Evolutionary conservation across 2,329 filamentous ascomycete species (phyloP).

Genomic region (Chaetomium sp.): DNA sequence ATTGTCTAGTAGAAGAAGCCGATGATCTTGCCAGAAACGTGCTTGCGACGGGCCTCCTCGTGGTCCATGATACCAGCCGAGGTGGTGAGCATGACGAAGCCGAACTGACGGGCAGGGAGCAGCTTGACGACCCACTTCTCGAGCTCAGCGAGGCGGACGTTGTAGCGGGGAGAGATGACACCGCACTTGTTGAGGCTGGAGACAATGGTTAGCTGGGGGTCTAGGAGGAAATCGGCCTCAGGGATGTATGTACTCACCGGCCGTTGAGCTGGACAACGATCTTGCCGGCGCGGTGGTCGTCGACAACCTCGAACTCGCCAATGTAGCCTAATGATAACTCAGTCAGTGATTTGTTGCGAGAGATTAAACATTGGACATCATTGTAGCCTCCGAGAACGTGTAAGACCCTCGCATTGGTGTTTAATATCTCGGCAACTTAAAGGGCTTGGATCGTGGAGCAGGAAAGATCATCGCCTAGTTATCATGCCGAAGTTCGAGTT

Average conservation of each 20-base stretch:
- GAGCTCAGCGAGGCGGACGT: constrained; percentile 93
- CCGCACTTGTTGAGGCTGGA: constrained; percentile 86
- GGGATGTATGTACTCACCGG: constrained; percentile 40
- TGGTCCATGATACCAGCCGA: constrained; percentile 99
- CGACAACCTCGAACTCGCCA: constrained; percentile 98
- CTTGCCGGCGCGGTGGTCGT: constrained; percentile 99
- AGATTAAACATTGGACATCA: constrained; percentile 93
- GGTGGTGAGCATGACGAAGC: constrained; percentile 98
- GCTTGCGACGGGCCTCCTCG: constrained; percentile 98
- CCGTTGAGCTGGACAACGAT: constrained; percentile 99
- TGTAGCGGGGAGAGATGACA: constrained; percentile 99
- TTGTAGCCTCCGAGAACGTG: constrained; percentile 76
- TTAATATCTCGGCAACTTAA: constrained; percentile 99
- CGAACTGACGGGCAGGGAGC: constrained; percentile 98
- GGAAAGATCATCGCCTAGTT: constrained; percentile 94
- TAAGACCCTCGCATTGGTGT: constrained; percentile 77
- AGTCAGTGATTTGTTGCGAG: constrained; percentile 76
- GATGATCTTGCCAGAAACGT: constrained; percentile 98
- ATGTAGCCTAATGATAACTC: constrained; percentile 70
- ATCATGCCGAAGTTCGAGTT: constrained; percentile 73
- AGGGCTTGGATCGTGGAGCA: constrained; percentile 81
- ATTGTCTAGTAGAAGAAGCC: constrained; percentile 90
- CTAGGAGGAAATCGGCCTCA: not conserved
- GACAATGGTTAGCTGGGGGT: not conserved
- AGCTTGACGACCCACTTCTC: constrained; percentile 99